A percentile compares a stretch with the other conserved stretches of the same genome.
phyloP scores from a whole-genome alignment of 75 land plant genomes.

The Sequoiadendron giganteum region DNA sequence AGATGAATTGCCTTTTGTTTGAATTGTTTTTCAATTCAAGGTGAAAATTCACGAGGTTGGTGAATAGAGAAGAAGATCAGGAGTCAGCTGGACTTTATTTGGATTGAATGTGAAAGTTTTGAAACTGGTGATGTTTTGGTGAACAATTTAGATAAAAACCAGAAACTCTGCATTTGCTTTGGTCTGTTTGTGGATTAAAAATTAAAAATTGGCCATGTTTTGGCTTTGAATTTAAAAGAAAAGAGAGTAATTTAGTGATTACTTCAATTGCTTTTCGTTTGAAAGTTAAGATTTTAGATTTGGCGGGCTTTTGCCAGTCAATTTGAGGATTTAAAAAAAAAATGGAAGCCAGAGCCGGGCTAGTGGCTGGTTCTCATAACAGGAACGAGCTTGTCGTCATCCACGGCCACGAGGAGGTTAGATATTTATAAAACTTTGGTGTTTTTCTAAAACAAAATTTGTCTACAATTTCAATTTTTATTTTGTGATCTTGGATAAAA shows the following conservation, averaged over 20 bases:
- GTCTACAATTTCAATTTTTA: neutral
- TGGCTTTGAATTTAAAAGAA: neutral
- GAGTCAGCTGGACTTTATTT: neutral
- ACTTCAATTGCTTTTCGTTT: neutral
- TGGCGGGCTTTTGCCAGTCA: neutral
- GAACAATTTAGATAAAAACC: neutral
- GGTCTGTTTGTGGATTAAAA: neutral
- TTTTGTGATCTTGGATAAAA: neutral
- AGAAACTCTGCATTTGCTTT: neutral
- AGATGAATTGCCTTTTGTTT: neutral
- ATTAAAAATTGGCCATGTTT: neutral
- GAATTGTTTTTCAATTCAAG: neutral
- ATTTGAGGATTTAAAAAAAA: neutral
- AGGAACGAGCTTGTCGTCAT: slow-evolving; percentile 84
- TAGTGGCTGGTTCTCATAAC: slow-evolving; percentile 84
- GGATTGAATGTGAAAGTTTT: neutral
- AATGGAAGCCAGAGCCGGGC: slow-evolving; percentile 88
- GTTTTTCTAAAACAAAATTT: neutral
- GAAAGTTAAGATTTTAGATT: neutral
- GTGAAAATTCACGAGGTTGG: neutral
- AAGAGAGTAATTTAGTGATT: neutral
- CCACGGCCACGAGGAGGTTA: slow-evolving; percentile 76
- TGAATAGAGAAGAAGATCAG: neutral
- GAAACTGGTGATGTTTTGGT: neutral
- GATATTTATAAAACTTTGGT: neutral